Conservation (phyloP, 371 early-diverging fungal genomes). For the Blakeslea trispora region DNA sequence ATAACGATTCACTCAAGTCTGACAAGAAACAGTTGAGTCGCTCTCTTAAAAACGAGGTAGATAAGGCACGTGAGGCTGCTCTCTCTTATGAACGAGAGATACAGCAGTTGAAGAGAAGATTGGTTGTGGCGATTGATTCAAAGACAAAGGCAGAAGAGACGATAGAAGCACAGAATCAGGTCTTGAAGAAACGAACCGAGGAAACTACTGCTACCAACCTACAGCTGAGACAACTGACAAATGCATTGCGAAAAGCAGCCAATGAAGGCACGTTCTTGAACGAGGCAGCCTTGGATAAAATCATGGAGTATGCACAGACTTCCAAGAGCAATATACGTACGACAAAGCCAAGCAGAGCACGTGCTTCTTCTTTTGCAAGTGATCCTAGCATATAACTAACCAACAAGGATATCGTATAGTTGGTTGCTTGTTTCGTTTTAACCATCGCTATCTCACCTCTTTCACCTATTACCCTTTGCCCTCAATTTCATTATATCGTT, state of each 20-base stretch:
- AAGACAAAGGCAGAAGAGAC: conserved; percentile 68
- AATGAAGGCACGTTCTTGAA: conserved; percentile 38
- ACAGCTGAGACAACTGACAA: conserved; percentile 35
- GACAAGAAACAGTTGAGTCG: conserved; percentile 77
- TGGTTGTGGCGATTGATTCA: conserved; percentile 53
- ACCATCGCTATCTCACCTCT: too few species aligned
- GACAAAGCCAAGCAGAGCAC: not conserved
- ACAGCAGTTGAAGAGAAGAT: conserved; percentile 61
- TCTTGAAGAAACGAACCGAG: conserved; percentile 45
- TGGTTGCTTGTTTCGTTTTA: too few species aligned
- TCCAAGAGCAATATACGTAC: not conserved
- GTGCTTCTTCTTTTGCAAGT: not conserved
- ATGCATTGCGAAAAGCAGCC: conserved; percentile 33
- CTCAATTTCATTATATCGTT: too few species aligned
- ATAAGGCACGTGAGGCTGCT: conserved; percentile 58
- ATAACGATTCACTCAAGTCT: conserved; percentile 56
- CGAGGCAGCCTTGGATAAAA: conserved; percentile 32
- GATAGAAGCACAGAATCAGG: conserved; percentile 56
- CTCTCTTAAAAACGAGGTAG: conserved; percentile 63
- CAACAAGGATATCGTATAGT: too few species aligned
- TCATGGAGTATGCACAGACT: conserved; percentile 10
- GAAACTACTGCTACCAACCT: conserved; percentile 38
- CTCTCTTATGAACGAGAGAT: conserved; percentile 65
- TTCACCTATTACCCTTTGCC: too few species aligned
- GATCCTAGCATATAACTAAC: not conserved